Conservation (phyloP, 805 yeast genomes). For the Jamesozyma rosinii region DNA sequence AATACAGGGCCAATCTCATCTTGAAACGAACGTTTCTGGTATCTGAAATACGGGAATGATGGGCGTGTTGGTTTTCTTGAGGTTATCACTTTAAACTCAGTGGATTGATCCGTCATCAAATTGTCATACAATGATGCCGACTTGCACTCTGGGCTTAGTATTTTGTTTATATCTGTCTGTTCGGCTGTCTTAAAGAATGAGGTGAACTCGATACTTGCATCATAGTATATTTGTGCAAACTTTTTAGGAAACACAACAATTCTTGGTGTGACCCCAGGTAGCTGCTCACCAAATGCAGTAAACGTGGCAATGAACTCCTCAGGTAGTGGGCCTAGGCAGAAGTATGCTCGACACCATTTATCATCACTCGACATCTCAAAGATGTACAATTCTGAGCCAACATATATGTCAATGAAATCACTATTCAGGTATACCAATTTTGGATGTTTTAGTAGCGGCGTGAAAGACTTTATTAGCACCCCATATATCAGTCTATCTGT, state of each 20-base stretch:
- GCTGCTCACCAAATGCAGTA: constrained; percentile 46
- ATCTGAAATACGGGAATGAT: constrained; percentile 44
- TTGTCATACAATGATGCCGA: constrained; percentile 32
- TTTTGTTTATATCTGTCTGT: constrained; percentile 13
- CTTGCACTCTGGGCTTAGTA: constrained; percentile 7
- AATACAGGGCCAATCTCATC: constrained; percentile 53
- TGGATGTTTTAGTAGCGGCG: constrained; percentile 37
- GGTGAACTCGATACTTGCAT: constrained; percentile 33
- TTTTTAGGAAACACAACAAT: constrained; percentile 56
- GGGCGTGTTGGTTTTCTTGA: constrained; percentile 36
- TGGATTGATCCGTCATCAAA: constrained; percentile 18
- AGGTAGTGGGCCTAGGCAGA: constrained; percentile 59
- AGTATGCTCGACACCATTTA: constrained; percentile 76
- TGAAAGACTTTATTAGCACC: constrained; percentile 35
- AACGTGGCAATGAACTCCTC: constrained; percentile 53
- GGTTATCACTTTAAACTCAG: constrained; percentile 14
- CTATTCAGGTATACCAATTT: constrained; percentile 25
- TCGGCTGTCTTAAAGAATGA: constrained; percentile 27
- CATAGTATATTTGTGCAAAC: constrained; percentile 39
- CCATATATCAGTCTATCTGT: constrained; percentile 39
- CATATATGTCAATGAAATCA: constrained; percentile 46
- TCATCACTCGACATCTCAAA: constrained; percentile 49
- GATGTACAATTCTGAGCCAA: constrained; percentile 70
- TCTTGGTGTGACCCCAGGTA: constrained; percentile 47
- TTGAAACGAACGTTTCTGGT: constrained; percentile 36